Percentiles rank a stretch among this genome's conserved stretches.
phyloP scores from a whole-genome alignment of 345 rosid species.

The Triadica sebifera region DNA sequence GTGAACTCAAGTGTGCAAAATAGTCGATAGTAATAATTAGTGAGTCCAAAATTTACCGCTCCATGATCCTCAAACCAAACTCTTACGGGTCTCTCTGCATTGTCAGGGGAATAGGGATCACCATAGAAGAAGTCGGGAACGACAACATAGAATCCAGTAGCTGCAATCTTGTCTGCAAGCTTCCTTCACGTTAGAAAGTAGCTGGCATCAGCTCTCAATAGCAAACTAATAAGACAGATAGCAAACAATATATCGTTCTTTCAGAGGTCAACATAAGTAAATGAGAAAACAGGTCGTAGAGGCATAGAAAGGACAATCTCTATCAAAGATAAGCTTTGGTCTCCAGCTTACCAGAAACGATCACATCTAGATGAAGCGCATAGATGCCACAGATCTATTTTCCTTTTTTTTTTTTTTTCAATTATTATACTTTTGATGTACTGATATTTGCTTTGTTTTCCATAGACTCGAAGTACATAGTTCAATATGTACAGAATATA shows the following conservation, averaged over 20 bases:
- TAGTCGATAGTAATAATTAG: neutral
- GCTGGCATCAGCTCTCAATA: neutral
- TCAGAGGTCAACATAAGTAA: neutral
- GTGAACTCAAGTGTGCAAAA: neutral
- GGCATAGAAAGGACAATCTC: neutral
- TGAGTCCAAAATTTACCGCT: constrained; percentile 42
- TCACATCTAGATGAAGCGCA: neutral
- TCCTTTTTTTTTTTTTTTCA: too few relatives aligned
- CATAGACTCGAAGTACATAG: too few relatives aligned
- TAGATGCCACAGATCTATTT: neutral
- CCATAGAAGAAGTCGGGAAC: constrained; percentile 44
- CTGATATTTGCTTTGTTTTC: too few relatives aligned
- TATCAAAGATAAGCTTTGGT: neutral
- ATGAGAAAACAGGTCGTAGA: neutral
- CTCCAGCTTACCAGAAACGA: neutral
- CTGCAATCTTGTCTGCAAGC: constrained; percentile 44
- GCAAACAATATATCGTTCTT: neutral
- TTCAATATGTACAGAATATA: too few relatives aligned
- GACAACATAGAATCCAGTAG: constrained; percentile 37
- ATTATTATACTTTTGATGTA: too few relatives aligned
- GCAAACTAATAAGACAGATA: neutral
- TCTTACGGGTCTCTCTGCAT: constrained; percentile 25
- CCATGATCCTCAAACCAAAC: constrained; percentile 71
- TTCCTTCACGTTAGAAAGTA: constrained; percentile 22
- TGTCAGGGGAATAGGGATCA: constrained; percentile 29